These are phyloP conservation scores for Agroathelia rolfsii DNA, from an alignment of 1,284 basidiomycete species.

Conservation along the genomic window DNA sequence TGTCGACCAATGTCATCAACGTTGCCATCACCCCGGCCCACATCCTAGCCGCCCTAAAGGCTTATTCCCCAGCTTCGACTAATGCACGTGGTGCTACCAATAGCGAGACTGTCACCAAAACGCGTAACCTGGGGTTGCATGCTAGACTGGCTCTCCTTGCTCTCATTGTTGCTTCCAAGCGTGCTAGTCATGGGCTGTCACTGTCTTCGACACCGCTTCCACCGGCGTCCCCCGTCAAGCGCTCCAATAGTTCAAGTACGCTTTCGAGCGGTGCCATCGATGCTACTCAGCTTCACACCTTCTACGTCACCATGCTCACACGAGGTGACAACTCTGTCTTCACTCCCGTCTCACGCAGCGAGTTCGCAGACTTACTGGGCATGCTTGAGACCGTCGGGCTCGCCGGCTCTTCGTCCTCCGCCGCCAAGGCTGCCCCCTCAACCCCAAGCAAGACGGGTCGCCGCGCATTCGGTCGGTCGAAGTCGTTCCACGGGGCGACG, in stretches of 20 bases:
- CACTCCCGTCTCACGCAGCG: conserved; percentile 57
- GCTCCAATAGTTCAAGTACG: conserved; percentile 25
- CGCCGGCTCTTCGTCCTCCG: conserved; percentile 30
- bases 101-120: conserved; percentile 55
- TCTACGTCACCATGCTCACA: conserved; percentile 49
- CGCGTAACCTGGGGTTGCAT: conserved; percentile 60
- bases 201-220: conserved; percentile 25
- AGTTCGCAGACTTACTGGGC: conserved; percentile 62
- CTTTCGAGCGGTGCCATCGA: conserved; percentile 32
- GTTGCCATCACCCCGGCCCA: conserved; percentile 50
- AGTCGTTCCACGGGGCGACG: conserved; percentile 42
- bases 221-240: conserved; percentile 44
- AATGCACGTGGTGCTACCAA: no score
- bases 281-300: conserved; percentile 47
- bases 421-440: conserved; percentile 22
- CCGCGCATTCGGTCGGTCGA: conserved; percentile 40
- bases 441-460: conserved; percentile 32
- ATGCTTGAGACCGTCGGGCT: conserved; percentile 67
- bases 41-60: conserved; percentile 59
- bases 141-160: conserved; percentile 57
- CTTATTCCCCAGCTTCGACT: conserved; percentile 56
- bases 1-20: no score
- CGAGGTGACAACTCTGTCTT: conserved; percentile 46
- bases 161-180: conserved; percentile 52
- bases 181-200: conserved; percentile 45